phyloP scores from a whole-genome alignment of 345 rosid genomes.

The Populus euphratica region DNA sequence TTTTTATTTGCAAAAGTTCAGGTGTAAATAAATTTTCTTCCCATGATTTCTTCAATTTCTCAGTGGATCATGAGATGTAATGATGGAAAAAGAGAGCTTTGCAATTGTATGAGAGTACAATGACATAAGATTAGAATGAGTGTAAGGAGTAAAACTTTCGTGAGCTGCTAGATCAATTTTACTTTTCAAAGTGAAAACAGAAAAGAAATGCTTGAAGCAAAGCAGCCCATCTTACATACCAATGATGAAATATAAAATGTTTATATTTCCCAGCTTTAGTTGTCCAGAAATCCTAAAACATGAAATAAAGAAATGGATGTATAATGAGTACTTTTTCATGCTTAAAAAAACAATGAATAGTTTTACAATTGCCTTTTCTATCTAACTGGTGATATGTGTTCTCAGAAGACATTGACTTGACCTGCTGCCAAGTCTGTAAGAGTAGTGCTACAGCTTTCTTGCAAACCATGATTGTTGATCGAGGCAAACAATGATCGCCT shows the following conservation, averaged over 20 bases:
- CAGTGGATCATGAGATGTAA: neutral
- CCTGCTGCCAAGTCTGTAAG: neutral
- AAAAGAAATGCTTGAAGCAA: neutral
- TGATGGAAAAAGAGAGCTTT: neutral
- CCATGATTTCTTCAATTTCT: neutral
- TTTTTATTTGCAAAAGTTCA: neutral
- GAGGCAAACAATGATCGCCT: constrained; percentile 14
- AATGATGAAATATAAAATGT: constrained; percentile 4
- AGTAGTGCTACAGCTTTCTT: constrained; percentile 1
- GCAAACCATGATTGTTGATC: neutral
- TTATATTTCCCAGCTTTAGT: constrained; percentile 16
- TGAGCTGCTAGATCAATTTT: neutral
- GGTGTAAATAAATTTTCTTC: constrained; percentile 3
- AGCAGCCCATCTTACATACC: constrained; percentile 23
- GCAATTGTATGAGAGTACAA: neutral
- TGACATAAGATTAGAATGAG: neutral
- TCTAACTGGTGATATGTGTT: neutral
- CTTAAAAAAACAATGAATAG: neutral
- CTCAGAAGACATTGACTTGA: neutral
- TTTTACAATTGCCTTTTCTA: neutral
- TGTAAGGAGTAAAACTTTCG: constrained; percentile 47
- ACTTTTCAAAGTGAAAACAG: constrained; percentile 1
- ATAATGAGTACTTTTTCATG: neutral
- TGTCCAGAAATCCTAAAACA: neutral
- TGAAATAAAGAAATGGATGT: neutral